A percentile compares a stretch with the other conserved stretches of the same genome.
These are phyloP conservation scores for Solanum paucissectum DNA, from an alignment of 257 asterid genomes.

Conservation along the genomic window DNA sequence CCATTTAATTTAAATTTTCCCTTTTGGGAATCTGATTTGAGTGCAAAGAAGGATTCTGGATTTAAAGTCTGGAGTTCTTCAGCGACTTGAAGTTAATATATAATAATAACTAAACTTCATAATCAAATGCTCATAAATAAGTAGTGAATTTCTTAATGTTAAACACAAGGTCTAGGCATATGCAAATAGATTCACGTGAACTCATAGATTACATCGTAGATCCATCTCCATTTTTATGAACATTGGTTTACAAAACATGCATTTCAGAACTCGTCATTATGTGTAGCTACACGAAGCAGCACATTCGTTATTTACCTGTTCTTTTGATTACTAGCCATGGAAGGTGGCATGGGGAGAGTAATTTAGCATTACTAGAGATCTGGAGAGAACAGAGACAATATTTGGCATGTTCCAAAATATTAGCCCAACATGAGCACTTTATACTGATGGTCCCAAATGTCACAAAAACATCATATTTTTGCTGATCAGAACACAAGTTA, in stretches of 20 bases:
- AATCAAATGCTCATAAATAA: not conserved
- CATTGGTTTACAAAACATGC: not conserved
- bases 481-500: not conserved
- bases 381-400: not conserved
- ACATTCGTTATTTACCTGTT: not conserved
- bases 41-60: not conserved
- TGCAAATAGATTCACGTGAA: not conserved
- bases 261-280: not conserved
- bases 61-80: not conserved
- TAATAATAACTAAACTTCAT: not conserved
- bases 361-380: not conserved
- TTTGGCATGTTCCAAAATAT: not conserved
- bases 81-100: not conserved
- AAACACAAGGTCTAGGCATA: not conserved
- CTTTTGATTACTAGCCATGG: not conserved
- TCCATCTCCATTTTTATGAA: not conserved
- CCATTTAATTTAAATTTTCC: not conserved
- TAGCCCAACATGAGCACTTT: not conserved
- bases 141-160: not conserved
- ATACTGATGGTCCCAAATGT: not conserved
- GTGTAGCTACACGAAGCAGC: not conserved
- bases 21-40: not conserved
- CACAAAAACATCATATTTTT: not conserved
- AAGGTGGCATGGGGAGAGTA: not conserved
- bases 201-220: not conserved